phyloP scores from a whole-genome alignment of 164 flowering plant species.

The Liquidambar formosana region DNA sequence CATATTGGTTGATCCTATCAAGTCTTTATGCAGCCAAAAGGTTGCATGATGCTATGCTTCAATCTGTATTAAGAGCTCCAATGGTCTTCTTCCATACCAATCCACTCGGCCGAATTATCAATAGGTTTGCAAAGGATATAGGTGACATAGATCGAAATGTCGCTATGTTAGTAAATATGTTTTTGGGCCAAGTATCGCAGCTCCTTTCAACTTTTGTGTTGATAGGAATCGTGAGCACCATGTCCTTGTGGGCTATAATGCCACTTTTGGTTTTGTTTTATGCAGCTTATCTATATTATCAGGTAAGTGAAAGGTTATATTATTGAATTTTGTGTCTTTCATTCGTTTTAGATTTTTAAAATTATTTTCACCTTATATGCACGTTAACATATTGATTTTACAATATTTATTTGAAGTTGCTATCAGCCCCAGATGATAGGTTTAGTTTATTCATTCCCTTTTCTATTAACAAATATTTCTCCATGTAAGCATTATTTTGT shows the following conservation, averaged over 20 bases:
- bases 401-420: not conserved
- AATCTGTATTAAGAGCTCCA: slow-evolving; percentile 88
- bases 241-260: slow-evolving; percentile 97
- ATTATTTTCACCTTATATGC: not conserved
- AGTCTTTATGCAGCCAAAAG: slow-evolving; percentile 95
- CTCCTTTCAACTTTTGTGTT: slow-evolving; percentile 93
- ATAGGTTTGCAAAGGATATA: slow-evolving; percentile 96
- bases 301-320: slow-evolving; percentile 51
- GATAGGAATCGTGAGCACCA: slow-evolving; percentile 93
- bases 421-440: not conserved
- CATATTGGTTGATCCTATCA: slow-evolving; percentile 84
- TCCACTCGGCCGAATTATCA: slow-evolving; percentile 93
- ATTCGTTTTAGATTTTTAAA: not conserved
- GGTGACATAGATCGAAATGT: slow-evolving; percentile 94
- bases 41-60: slow-evolving; percentile 91
- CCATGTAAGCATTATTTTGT: not conserved
- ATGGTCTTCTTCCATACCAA: slow-evolving; percentile 98
- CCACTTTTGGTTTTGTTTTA: slow-evolving; percentile 93
- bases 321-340: not conserved
- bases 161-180: slow-evolving; percentile 80
- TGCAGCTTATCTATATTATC: slow-evolving; percentile 87
- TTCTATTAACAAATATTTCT: not conserved
- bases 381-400: not conserved
- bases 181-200: slow-evolving; percentile 72
- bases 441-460: not conserved